Evolutionary conservation across 768 basidiomycete species (phyloP).

Genomic region (Hygrocybe coccinea): DNA sequence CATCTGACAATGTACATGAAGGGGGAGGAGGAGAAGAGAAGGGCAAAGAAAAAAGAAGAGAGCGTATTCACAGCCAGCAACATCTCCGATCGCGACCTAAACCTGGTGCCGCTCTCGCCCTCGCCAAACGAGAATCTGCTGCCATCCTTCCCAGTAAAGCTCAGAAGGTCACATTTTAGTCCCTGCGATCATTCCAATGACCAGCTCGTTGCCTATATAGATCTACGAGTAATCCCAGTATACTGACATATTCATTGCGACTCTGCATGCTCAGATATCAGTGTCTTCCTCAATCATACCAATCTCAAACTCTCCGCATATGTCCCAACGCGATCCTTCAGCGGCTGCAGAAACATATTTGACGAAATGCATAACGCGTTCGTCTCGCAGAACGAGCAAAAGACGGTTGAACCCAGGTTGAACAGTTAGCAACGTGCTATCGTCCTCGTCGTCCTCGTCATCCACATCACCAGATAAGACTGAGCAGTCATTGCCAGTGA

Average conservation of each 20-base stretch:
- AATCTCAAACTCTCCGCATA: slow-evolving; percentile 88
- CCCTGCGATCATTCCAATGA: neutral
- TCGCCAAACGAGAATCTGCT: slow-evolving; percentile 68
- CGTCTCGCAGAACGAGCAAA: slow-evolving; percentile 84
- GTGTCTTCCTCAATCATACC: slow-evolving; percentile 62
- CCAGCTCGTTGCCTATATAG: neutral
- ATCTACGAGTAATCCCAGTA: no score
- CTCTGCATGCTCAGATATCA: neutral
- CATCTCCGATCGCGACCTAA: slow-evolving; percentile 49
- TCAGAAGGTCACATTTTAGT: slow-evolving; percentile 67
- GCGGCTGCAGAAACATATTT: slow-evolving; percentile 92
- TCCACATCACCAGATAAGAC: slow-evolving; percentile 36
- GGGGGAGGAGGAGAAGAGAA: slow-evolving; percentile 8
- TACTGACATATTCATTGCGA: no score
- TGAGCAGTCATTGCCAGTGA: slow-evolving; percentile 3
- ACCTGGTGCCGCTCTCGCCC: slow-evolving; percentile 77
- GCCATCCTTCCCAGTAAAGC: slow-evolving; percentile 68
- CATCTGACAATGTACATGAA: neutral
- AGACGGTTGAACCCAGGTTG: slow-evolving; percentile 88
- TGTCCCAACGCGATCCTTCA: slow-evolving; percentile 87
- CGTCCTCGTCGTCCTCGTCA: slow-evolving; percentile 62
- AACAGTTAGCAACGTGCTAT: slow-evolving; percentile 76
- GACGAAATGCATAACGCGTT: slow-evolving; percentile 89
- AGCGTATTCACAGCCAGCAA: slow-evolving; percentile 16
- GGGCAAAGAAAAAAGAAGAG: neutral